Base-by-base conservation (phyloP, 2,329 filamentous ascomycete genomes). In the Cadophora sp. region DNA sequence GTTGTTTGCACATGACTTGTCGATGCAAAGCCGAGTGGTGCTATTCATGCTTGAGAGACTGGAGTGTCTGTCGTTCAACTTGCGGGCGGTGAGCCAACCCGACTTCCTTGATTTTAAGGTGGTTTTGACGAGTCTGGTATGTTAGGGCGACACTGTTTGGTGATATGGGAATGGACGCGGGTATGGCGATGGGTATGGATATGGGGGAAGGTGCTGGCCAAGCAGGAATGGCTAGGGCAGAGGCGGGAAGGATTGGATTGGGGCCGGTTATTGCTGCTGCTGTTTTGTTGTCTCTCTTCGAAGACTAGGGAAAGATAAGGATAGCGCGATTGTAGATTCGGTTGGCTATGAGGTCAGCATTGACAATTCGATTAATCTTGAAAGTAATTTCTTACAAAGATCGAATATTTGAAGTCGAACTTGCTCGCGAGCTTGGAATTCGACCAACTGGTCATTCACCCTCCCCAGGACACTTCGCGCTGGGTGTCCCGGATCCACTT, bases 1-100 rank as follows among this genome's bases (percentile, higher is more conserved):
- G 75, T 1, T 78, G 76, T 69, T 63, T 78, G 9, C 75, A 78
- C 62, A 78, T 78, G 72, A 77, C 71, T 12, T 78, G 75, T 69
- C 68, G 66, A 24, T 77, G 76, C 70, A 51, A 69, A 22, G 59
- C 66, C 19, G 68, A 76, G 26, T 77, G 74, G 73, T 77, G 75
- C 63, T 77, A 75, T 67, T 71, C 66, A 22, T 77, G 75, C 69
- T 62, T 68, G 51, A 64, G 68, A 29, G 68, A 73, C 19, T 74
- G 72, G 73, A 60, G 46, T 14, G 48, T 60, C 4, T 74, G 72
- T 68, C 22, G 14, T 40, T 59, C 56, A 16, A 26, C 31, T 59
- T 59, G 56, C 19, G 56, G 31, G 22, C 31, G 56, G 31, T 59
- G 56, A 59, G 34, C 56, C 34, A 43, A 43, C 11, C 31, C 34